These are phyloP conservation scores for Neurospora tetraspora DNA, from an alignment of 495 filamentous ascomycete species.

Conservation along the genomic window DNA sequence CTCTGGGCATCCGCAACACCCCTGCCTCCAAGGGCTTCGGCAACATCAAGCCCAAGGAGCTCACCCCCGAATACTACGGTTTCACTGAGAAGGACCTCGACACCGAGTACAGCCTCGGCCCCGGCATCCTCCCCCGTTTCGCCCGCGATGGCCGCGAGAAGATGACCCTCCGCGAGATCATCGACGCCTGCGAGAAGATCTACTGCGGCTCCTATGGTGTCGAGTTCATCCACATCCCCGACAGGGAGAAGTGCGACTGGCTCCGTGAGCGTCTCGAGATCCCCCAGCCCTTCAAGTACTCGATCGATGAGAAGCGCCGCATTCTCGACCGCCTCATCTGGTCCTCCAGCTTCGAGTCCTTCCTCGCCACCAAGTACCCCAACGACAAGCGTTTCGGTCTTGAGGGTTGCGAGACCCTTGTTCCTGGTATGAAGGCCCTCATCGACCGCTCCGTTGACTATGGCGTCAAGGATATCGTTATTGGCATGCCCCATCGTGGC, in stretches of 20 bases:
- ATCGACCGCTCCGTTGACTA: conserved; percentile 98
- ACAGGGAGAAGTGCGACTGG: conserved; percentile 97
- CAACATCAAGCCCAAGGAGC: conserved; percentile 81
- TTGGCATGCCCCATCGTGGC: conserved; percentile 98
- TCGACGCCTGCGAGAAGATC: conserved; percentile 83
- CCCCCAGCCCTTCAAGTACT: conserved; percentile 89
- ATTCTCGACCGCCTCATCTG: conserved; percentile 97
- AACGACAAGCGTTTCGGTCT: conserved; percentile 99
- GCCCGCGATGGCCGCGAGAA: conserved; percentile 76
- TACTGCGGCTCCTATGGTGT: conserved; percentile 96
- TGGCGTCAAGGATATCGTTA: conserved; percentile 96
- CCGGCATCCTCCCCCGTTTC: conserved; percentile 93
- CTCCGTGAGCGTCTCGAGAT: conserved; percentile 89
- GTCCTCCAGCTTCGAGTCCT: conserved; percentile 91
- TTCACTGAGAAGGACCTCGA: conserved; percentile 94
- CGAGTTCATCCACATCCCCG: conserved; percentile 97
- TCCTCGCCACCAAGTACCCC: conserved; percentile 93
- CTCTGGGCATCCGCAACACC: conserved; percentile 74
- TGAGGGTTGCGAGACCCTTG: conserved; percentile 90
- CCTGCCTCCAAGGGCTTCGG: conserved; percentile 70
- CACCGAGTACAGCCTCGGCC: conserved; percentile 82
- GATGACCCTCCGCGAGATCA: conserved; percentile 94
- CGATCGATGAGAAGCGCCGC: conserved; percentile 89
- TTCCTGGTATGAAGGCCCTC: conserved; percentile 97
- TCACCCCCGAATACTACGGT: conserved; percentile 83